A percentile compares a stretch with the other conserved stretches of the same genome.
Conservation (phyloP, 2,329 filamentous ascomycete genomes). For the Diaporthe sp. region DNA sequence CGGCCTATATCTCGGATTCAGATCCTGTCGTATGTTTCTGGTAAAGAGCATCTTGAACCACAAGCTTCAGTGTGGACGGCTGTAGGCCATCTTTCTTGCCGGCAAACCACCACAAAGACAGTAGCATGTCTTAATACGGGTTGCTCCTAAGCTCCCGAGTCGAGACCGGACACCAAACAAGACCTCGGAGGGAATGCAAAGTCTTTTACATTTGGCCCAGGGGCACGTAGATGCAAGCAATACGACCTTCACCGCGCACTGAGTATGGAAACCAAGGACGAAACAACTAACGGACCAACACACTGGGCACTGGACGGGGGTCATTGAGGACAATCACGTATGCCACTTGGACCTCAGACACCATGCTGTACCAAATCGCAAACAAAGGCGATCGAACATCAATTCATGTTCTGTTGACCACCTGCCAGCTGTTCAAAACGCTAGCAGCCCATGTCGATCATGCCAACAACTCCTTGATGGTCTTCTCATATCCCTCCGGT, state of each 20-base stretch:
- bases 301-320: not conserved
- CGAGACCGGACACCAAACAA: not conserved
- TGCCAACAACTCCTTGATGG: slow-evolving; percentile 43
- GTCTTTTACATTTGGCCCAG: too few relatives aligned
- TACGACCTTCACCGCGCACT: too few relatives aligned
- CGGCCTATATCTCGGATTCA: too few relatives aligned
- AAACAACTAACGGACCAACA: too few relatives aligned
- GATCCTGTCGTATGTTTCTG: not conserved
- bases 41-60: too few relatives aligned
- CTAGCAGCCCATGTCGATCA: slow-evolving; percentile 38
- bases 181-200: not conserved
- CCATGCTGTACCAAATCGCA: not conserved
- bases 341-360: not conserved
- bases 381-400: not conserved
- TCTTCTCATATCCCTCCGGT: slow-evolving; percentile 58
- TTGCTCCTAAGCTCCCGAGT: not conserved
- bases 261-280: not conserved
- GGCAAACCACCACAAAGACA: not conserved
- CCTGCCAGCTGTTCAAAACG: not conserved
- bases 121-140: not conserved
- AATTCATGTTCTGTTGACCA: not conserved
- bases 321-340: not conserved
- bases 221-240: not conserved
- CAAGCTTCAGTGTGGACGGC: not conserved
- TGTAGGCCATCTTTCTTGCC: not conserved